phyloP scores from a whole-genome alignment of 164 flowering plant genomes.

The Sextonia rubra region DNA sequence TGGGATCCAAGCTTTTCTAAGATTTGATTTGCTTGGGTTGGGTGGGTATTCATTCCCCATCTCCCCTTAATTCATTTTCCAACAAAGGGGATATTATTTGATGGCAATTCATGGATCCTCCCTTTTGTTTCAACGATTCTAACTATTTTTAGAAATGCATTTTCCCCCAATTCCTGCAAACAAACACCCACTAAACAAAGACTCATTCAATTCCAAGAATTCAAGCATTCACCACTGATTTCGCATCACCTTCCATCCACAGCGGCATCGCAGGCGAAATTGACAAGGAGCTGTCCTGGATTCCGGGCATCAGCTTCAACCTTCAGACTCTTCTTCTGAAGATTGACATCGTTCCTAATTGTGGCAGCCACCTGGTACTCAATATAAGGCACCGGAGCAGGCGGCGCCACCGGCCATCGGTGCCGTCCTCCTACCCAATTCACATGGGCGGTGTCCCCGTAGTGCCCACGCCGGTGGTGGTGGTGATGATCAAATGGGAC shows the following conservation, averaged over 20 bases:
- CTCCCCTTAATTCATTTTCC: too few species aligned
- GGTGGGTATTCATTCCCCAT: too few species aligned
- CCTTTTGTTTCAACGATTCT: too few species aligned
- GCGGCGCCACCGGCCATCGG: constrained; percentile 50
- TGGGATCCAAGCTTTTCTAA: too few species aligned
- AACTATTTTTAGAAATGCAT: too few species aligned
- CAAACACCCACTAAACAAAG: not conserved
- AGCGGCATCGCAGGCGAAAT: constrained; percentile 90
- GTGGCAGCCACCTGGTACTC: constrained; percentile 96
- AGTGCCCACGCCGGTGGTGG: constrained; percentile 30
- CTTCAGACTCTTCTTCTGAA: constrained; percentile 82
- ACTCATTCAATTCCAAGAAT: not conserved
- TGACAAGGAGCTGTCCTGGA: constrained; percentile 64
- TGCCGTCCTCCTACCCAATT: constrained; percentile 14
- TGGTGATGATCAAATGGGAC: constrained; percentile 58
- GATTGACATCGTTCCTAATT: constrained; percentile 80
- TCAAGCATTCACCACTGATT: not conserved
- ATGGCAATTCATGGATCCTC: too few species aligned
- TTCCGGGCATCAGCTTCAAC: constrained; percentile 71
- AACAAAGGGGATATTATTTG: too few species aligned
- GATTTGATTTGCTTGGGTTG: too few species aligned
- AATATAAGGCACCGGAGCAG: constrained; percentile 52
- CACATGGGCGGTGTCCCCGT: constrained; percentile 18
- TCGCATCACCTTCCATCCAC: constrained; percentile 71
- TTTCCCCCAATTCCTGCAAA: too few species aligned